Conservation (phyloP, 768 basidiomycete genomes). For the Lactarius sanguifluus region DNA sequence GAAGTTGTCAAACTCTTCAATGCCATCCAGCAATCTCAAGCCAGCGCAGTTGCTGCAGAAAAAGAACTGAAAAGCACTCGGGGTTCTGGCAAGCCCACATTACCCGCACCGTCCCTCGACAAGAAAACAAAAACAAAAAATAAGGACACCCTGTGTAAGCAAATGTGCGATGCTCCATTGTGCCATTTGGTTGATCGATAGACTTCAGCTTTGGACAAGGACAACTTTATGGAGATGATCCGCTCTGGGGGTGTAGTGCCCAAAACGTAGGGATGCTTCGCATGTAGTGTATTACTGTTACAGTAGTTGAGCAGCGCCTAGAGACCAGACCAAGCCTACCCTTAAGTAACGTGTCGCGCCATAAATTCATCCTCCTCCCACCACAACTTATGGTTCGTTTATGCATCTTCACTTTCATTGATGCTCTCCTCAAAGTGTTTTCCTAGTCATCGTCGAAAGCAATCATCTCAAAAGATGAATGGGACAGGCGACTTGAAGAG, state of each 20-base stretch:
- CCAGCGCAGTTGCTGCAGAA: conserved; percentile 48
- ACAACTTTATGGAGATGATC: conserved; percentile 82
- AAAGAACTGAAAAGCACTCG: conserved; percentile 60
- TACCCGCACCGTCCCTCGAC: conserved; percentile 63
- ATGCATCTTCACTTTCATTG: conserved; percentile 26
- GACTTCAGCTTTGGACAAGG: conserved; percentile 57
- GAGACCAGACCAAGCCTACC: background rate
- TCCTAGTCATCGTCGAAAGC: conserved; percentile 47
- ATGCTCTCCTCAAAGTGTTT: conserved; percentile 17
- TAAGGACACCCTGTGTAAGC: conserved; percentile 56
- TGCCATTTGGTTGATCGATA: conserved; percentile 16
- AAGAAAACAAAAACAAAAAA: conserved; percentile 48
- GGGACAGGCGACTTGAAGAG: conserved; percentile 80
- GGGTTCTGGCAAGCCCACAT: conserved; percentile 70
- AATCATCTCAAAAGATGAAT: conserved; percentile 74
- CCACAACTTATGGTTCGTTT: conserved; percentile 27
- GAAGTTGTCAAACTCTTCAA: conserved; percentile 86
- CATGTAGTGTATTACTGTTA: background rate
- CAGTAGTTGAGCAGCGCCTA: background rate
- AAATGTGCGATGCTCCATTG: background rate
- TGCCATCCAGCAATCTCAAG: conserved; percentile 79
- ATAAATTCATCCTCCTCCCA: conserved; percentile 7
- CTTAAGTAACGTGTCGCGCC: conserved; percentile 12
- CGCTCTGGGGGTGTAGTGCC: conserved; percentile 79
- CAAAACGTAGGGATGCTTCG: conserved; percentile 44